A percentile compares a stretch with the other conserved stretches of the same genome.
These are phyloP conservation scores for Candida chilensis DNA, from an alignment of 805 yeast genomes.

Conservation along the genomic window DNA sequence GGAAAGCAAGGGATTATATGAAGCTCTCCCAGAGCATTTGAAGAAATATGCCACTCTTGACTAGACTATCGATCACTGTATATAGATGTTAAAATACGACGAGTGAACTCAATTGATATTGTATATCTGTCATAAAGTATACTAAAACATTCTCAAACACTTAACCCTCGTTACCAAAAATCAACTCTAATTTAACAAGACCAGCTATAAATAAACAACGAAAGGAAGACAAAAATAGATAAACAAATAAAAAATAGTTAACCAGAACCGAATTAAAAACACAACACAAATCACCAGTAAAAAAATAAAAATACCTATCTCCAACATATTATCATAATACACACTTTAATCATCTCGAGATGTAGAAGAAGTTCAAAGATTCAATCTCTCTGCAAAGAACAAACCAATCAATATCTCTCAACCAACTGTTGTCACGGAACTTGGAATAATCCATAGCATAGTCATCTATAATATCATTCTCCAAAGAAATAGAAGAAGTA, in stretches of 20 bases:
- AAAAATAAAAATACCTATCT: neutral
- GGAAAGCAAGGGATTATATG: constrained; percentile 54
- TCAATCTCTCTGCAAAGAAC: constrained; percentile 12
- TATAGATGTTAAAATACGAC: no score
- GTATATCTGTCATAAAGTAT: no score
- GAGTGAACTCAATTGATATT: no score
- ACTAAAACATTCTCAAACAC: no score
- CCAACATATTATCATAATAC: neutral
- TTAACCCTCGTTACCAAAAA: no score
- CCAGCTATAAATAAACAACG: no score
- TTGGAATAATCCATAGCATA: neutral
- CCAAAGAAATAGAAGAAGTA: neutral
- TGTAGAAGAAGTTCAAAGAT: constrained; percentile 8
- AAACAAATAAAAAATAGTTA: neutral
- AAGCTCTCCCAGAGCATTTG: constrained; percentile 61
- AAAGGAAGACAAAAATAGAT: no score
- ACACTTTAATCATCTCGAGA: neutral
- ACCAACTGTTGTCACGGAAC: constrained; percentile 1
- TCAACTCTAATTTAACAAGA: no score
- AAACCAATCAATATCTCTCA: constrained; percentile 12
- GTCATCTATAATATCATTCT: no score
- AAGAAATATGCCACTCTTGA: constrained; percentile 54
- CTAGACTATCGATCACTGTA: constrained; percentile 5
- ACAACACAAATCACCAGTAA: neutral
- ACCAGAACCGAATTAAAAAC: neutral